phyloP scores from a whole-genome alignment of 1,284 basidiomycete genomes.

The Coniferiporia weirii region DNA sequence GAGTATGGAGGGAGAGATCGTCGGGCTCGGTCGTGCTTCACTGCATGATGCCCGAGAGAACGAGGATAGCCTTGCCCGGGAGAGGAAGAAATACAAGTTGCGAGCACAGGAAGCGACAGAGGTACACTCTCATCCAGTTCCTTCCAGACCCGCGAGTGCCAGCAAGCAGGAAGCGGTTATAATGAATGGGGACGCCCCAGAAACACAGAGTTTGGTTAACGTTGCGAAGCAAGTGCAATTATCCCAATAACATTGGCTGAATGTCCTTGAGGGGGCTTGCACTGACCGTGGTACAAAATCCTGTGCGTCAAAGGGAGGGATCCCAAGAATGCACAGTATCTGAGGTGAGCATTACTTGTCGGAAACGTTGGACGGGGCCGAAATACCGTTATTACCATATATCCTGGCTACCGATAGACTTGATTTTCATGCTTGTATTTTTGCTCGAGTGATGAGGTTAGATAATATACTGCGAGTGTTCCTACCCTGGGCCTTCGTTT shows the following conservation, averaged over 20 bases:
- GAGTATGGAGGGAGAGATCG: background rate
- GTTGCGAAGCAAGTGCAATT: conserved; percentile 1
- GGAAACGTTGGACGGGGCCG: too few relatives aligned
- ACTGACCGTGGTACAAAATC: background rate
- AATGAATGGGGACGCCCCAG: background rate
- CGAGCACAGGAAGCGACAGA: background rate
- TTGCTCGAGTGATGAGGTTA: too few relatives aligned
- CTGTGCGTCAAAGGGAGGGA: too few relatives aligned
- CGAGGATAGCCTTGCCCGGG: background rate
- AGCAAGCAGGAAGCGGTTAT: background rate
- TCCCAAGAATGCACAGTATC: too few relatives aligned
- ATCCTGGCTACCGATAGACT: too few relatives aligned
- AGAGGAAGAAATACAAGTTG: background rate
- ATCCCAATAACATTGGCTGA: background rate
- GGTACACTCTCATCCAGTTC: background rate
- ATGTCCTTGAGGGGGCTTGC: background rate
- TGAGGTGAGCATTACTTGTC: too few relatives aligned
- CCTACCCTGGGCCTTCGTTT: too few relatives aligned
- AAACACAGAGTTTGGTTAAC: background rate
- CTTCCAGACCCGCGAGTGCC: background rate
- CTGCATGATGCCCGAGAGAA: background rate
- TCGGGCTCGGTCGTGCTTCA: background rate
- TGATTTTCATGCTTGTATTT: too few relatives aligned
- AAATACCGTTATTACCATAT: too few relatives aligned
- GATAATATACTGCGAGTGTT: too few relatives aligned